Percentiles rank a stretch among this genome's conserved stretches.
These are phyloP conservation scores for Pythium aquatile DNA, from an alignment of 352 stramenopile species.

Conservation along the genomic window DNA sequence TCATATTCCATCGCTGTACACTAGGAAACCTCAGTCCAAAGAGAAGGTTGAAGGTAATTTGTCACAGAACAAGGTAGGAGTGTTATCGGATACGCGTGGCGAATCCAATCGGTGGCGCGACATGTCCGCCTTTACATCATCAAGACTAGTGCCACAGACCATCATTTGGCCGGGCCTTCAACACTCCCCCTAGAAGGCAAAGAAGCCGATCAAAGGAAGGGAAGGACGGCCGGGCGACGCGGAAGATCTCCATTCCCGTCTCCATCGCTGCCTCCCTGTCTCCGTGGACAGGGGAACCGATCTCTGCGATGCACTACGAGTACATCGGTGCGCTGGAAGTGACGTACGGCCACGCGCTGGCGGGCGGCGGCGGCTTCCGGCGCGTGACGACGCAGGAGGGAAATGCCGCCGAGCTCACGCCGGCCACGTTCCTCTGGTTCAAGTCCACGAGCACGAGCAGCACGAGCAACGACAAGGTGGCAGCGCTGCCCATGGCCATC, in stretches of 20 bases:
- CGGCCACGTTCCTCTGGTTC: constrained; percentile 86
- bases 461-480: not conserved
- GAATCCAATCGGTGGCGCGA: constrained; percentile 15
- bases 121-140: not conserved
- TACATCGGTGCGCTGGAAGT: constrained; percentile 74
- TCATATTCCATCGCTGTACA: not conserved
- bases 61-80: not conserved
- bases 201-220: constrained; percentile 1
- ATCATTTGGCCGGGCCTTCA: constrained; percentile 17
- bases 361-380: constrained; percentile 73
- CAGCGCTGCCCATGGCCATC: constrained; percentile 32
- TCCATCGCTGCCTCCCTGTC: not conserved
- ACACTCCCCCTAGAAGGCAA: constrained; percentile 7
- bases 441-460: constrained; percentile 36
- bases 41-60: not conserved
- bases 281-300: not conserved
- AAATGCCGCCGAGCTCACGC: constrained; percentile 72
- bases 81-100: not conserved
- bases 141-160: constrained; percentile 7
- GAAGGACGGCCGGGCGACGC: not conserved
- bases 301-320: constrained; percentile 56
- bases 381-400: constrained; percentile 78
- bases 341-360: constrained; percentile 86
- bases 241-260: not conserved
- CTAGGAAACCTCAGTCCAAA: not conserved